Conservation (phyloP, 352 stramenopile genomes). For the Saprolegnia parasitica region DNA sequence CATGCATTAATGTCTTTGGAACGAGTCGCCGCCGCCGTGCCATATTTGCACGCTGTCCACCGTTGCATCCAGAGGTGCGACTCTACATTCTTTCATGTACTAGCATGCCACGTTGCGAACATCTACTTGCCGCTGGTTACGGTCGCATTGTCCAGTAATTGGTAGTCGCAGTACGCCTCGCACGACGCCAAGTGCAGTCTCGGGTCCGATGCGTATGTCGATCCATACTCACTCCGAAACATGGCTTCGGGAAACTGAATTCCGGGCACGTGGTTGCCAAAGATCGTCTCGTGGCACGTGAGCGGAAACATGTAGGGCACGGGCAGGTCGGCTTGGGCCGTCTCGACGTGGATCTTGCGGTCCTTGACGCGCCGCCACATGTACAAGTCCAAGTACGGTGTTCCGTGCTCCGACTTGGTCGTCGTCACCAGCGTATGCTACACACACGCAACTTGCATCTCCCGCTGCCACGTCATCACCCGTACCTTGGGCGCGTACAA, state of each 20-base stretch:
- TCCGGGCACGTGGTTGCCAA: neutral
- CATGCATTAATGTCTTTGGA: too few relatives aligned
- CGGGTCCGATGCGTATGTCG: neutral
- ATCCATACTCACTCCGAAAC: neutral
- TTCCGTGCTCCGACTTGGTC: neutral
- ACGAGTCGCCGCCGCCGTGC: too few relatives aligned
- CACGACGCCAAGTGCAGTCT: neutral
- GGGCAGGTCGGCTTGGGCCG: neutral
- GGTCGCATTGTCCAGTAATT: neutral
- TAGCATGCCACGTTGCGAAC: too few relatives aligned
- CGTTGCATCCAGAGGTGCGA: too few relatives aligned
- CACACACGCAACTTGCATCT: too few relatives aligned
- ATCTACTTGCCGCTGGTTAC: too few relatives aligned
- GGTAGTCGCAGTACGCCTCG: slow-evolving; percentile 11
- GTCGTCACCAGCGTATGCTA: neutral
- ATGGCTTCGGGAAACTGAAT: slow-evolving; percentile 5
- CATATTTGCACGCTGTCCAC: too few relatives aligned
- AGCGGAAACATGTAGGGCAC: neutral
- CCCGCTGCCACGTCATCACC: too few relatives aligned
- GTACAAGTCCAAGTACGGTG: slow-evolving; percentile 15
- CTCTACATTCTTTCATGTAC: too few relatives aligned
- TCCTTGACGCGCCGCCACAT: neutral
- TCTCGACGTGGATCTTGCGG: neutral
- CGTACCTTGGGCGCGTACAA: neutral
- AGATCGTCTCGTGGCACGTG: slow-evolving; percentile 12